Base-by-base conservation (phyloP, 139 green algal species). In the Tetradesmus lagerheimii region DNA sequence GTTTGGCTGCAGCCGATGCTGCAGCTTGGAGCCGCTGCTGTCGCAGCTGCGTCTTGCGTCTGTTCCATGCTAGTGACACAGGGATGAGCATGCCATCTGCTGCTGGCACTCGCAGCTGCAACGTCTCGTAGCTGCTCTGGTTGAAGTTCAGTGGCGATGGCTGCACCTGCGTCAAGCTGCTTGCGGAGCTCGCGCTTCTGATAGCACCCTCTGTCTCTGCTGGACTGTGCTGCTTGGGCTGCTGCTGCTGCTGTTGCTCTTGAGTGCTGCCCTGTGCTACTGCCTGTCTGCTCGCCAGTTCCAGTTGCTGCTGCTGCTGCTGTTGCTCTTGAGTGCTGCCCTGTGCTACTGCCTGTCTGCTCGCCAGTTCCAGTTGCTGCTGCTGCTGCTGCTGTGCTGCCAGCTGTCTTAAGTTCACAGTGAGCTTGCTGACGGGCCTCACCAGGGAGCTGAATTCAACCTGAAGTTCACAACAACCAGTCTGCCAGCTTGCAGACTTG, bases 61-160 rank as follows among this genome's bases (percentile, higher is more conserved):
- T 67, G 75, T 62, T 53, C n/a, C 41, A 90, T 0, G 86, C 86
- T 1, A 91, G 38, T 37, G 88, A 83, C 25, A 91, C 39, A 6
- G 79, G 88, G 1, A 91, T 57, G 9, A 76, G 20, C 1, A 74
- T n/a, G 15, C 79, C 88, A 85, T 91, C 88, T 31, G 27, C 27
- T 3, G 47, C 39, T 31, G 86, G 15, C 23, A 81, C 86, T 25
- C 18, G 29, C 27, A 85, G 5, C 11, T 75, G 50, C 20, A 53
- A 11, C 15, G 50, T 41, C 16, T 27, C 29, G 57, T 85, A 78
- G 9, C 18, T 8, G 15, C 20, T 62, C n/a, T 64, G 86, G 29
- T 79, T 0, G 47, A 85, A 85, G 12, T 25, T 53, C 2, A 1
- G 27, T 41, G 34, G 86, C 12, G 45, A 4, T 43, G 43, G 1